Evolutionary conservation across 2,329 filamentous ascomycete species (phyloP).

Genomic region (Ilyonectria mors-panacis): DNA sequence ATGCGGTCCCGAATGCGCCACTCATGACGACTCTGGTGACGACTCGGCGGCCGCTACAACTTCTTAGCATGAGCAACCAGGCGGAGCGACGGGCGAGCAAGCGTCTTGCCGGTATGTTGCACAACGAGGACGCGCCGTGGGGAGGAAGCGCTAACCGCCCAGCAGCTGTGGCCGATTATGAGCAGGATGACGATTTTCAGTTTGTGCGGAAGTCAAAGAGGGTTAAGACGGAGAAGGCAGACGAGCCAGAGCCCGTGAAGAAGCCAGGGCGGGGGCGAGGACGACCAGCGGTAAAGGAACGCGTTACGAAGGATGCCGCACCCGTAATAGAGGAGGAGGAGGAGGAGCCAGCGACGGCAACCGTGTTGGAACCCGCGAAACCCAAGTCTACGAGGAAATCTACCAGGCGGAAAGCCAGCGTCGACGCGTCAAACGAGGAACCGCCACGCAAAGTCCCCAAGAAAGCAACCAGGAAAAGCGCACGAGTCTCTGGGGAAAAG

Average conservation of each 20-base stretch:
- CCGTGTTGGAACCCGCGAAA: slow-evolving; percentile 24
- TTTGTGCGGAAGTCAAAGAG: slow-evolving; percentile 79
- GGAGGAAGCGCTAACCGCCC: slow-evolving; percentile 37
- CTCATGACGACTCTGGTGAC: slow-evolving; percentile 81
- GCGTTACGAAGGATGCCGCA: slow-evolving; percentile 52
- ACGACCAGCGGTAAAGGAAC: slow-evolving; percentile 52
- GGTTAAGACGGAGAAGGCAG: slow-evolving; percentile 69
- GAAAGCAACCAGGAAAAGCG: slow-evolving; percentile 60
- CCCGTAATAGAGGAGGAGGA: slow-evolving; percentile 40
- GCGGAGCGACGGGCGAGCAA: slow-evolving; percentile 74
- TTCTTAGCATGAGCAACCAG: slow-evolving; percentile 79
- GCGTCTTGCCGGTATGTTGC: slow-evolving; percentile 72
- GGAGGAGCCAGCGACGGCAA: slow-evolving; percentile 39
- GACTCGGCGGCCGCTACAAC: slow-evolving; percentile 75
- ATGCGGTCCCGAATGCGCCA: slow-evolving; percentile 57
- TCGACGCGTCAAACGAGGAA: slow-evolving; percentile 57
- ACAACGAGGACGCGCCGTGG: slow-evolving; percentile 27
- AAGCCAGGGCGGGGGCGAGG: slow-evolving; percentile 55
- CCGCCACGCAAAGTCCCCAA: slow-evolving; percentile 56
- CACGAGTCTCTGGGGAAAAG: slow-evolving; percentile 60
- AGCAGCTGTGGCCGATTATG: slow-evolving; percentile 65
- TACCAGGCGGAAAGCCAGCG: slow-evolving; percentile 58
- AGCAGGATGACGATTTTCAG: slow-evolving; percentile 83
- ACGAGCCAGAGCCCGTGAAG: slow-evolving; percentile 61
- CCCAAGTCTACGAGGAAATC: slow-evolving; percentile 46